These are phyloP conservation scores for Fusarium sp. DNA, from an alignment of 2,329 filamentous ascomycete genomes.

Conservation along the genomic window DNA sequence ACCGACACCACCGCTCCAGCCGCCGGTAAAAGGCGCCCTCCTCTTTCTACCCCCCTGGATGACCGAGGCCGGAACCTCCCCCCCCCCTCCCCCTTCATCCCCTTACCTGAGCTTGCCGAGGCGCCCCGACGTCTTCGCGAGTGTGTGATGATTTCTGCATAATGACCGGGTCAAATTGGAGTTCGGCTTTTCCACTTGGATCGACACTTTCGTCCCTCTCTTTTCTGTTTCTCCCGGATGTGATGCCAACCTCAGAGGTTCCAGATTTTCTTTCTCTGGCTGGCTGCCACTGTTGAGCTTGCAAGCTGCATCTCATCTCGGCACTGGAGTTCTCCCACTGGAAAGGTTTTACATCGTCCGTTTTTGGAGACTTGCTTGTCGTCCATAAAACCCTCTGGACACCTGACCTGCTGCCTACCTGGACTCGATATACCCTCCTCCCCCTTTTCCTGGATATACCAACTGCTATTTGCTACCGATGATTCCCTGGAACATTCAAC, in stretches of 20 bases:
- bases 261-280: conserved; percentile 41
- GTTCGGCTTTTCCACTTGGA: conserved; percentile 44
- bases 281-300: conserved; percentile 38
- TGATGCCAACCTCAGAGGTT: conserved; percentile 33
- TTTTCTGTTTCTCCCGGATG: conserved; percentile 44
- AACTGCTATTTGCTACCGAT: conserved; percentile 42
- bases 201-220: conserved; percentile 41
- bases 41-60: conserved; percentile 21
- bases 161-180: conserved; percentile 45
- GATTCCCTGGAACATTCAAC: conserved; percentile 36
- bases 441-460: conserved; percentile 35
- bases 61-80: conserved; percentile 33
- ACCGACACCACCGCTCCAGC: conserved; percentile 54
- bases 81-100: conserved; percentile 4
- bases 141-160: conserved; percentile 48
- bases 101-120: conserved; percentile 37
- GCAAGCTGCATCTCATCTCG: conserved; percentile 47
- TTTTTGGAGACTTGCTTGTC: conserved; percentile 37
- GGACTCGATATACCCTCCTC: conserved; percentile 33
- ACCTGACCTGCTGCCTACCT: conserved; percentile 3
- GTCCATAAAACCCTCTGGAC: conserved; percentile 30
- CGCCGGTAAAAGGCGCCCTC: conserved; percentile 49
- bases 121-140: conserved; percentile 41
- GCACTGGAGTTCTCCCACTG: conserved; percentile 36
- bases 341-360: conserved; percentile 36